These are phyloP conservation scores for Backusella tarrabulga DNA, from an alignment of 192 early-diverging fungal genomes.

Conservation along the genomic window DNA sequence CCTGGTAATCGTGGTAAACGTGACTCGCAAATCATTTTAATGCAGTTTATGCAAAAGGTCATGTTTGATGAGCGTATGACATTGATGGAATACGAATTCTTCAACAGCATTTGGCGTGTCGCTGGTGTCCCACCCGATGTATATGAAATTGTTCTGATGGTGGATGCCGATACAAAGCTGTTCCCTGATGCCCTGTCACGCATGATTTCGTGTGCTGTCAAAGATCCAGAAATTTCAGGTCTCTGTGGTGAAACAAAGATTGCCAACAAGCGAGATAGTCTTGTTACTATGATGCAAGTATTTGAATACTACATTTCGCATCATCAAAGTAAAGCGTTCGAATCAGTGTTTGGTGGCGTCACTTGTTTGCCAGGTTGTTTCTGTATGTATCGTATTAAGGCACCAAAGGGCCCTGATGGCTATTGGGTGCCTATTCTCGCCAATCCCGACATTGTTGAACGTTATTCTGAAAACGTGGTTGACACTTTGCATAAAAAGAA, in stretches of 20 bases:
- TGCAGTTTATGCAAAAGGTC: slow-evolving; percentile 91
- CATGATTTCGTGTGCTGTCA: slow-evolving; percentile 69
- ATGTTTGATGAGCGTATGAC: slow-evolving; percentile 90
- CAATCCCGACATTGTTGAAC: slow-evolving; percentile 80
- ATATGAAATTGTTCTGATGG: slow-evolving; percentile 79
- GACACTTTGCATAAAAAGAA: slow-evolving; percentile 79
- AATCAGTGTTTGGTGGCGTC: slow-evolving; percentile 82
- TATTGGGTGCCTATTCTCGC: slow-evolving; percentile 79
- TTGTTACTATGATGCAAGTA: slow-evolving; percentile 82
- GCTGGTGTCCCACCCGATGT: slow-evolving; percentile 69
- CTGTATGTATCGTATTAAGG: slow-evolving; percentile 86
- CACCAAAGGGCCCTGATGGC: slow-evolving; percentile 74
- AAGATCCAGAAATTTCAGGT: slow-evolving; percentile 70
- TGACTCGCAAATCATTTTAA: slow-evolving; percentile 94
- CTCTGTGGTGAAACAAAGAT: slow-evolving; percentile 83
- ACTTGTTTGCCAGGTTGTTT: slow-evolving; percentile 85
- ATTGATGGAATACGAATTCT: slow-evolving; percentile 78
- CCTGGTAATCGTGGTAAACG: slow-evolving; percentile 93
- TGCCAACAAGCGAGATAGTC: slow-evolving; percentile 72
- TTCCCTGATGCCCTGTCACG: slow-evolving; percentile 68
- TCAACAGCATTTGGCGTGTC: slow-evolving; percentile 70
- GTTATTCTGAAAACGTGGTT: slow-evolving; percentile 83
- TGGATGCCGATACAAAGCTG: slow-evolving; percentile 84
- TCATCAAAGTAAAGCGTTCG: slow-evolving; percentile 80
- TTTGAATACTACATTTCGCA: slow-evolving; percentile 88